These are phyloP conservation scores for Hymenoscyphus repandus DNA, from an alignment of 2,329 filamentous ascomycete genomes.

Conservation along the genomic window DNA sequence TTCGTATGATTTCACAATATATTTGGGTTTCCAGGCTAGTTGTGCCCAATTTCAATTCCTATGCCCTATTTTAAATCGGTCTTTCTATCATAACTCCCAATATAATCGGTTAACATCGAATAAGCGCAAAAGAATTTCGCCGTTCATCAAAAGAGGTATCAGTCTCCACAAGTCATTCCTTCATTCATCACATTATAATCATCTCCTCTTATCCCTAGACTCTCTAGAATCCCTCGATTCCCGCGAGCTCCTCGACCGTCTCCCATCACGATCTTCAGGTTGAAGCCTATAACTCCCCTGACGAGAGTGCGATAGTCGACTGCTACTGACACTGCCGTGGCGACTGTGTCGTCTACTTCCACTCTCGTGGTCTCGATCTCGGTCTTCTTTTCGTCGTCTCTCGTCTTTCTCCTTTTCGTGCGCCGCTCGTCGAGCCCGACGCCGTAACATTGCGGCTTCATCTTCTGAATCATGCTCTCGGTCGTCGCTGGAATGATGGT, in stretches of 20 bases:
- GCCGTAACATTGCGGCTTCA: background rate
- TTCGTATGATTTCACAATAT: too few relatives aligned
- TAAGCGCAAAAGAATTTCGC: too few relatives aligned
- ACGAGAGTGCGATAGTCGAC: background rate
- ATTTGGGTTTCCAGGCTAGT: too few relatives aligned
- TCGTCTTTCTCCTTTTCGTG: slow-evolving; percentile 3
- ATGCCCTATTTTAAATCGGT: too few relatives aligned
- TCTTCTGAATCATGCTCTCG: background rate
- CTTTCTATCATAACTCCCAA: too few relatives aligned
- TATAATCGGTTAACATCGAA: too few relatives aligned
- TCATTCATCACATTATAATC: background rate
- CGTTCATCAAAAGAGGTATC: background rate
- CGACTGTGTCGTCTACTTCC: background rate
- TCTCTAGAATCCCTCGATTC: slow-evolving; percentile 2
- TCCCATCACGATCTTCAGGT: slow-evolving; percentile 1
- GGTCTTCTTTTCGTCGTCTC: slow-evolving; percentile 1
- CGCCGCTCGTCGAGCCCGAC: slow-evolving; percentile 1
- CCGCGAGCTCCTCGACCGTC: slow-evolving; percentile 3
- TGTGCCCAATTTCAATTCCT: too few relatives aligned
- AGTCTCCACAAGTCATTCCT: background rate
- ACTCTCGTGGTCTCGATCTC: background rate
- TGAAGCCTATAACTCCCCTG: background rate
- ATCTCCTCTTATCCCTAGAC: slow-evolving; percentile 2
- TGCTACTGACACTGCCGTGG: background rate
- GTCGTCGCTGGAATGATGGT: background rate